Evolutionary conservation across 2,329 filamentous ascomycete genomes (phyloP).

Genomic region (Botrytis aclada): DNA sequence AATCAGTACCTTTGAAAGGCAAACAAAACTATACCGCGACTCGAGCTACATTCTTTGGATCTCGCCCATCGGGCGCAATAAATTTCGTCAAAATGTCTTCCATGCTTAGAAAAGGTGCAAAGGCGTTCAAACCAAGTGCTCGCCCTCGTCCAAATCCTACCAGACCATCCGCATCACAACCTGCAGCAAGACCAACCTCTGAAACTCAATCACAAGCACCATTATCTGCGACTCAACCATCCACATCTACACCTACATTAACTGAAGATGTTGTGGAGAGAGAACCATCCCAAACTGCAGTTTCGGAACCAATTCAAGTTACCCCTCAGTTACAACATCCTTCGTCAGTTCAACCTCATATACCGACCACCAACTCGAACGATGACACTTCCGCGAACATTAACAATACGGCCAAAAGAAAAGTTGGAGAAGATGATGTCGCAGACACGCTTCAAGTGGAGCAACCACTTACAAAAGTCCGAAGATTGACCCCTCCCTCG

Average conservation of each 20-base stretch:
- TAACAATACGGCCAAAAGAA: slow-evolving; percentile 4
- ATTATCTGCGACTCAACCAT: slow-evolving; percentile 27
- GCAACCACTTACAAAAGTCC: slow-evolving; percentile 13
- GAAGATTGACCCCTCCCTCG: slow-evolving; percentile 12
- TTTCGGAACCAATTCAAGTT: not conserved
- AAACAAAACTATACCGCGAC: not conserved
- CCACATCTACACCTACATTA: slow-evolving; percentile 1
- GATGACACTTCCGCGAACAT: not conserved
- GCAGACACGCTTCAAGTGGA: not conserved
- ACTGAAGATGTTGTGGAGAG: not conserved
- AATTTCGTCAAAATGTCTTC: slow-evolving; percentile 19
- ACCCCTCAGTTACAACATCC: slow-evolving; percentile 3
- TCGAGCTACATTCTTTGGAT: slow-evolving; percentile 12
- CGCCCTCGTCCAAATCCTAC: slow-evolving; percentile 52
- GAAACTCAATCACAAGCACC: slow-evolving; percentile 39
- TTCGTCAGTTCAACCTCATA: not conserved
- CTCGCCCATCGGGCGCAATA: slow-evolving; percentile 11
- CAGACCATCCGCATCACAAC: slow-evolving; percentile 40
- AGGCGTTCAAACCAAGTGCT: slow-evolving; percentile 63
- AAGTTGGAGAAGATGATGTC: not conserved
- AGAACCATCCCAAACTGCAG: not conserved
- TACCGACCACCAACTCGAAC: not conserved
- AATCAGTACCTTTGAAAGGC: not conserved
- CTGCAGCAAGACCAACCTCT: slow-evolving; percentile 42
- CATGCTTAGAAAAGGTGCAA: slow-evolving; percentile 22